These are phyloP conservation scores for Bassia scoparia DNA, from an alignment of 148 eudicot species.

Conservation along the genomic window DNA sequence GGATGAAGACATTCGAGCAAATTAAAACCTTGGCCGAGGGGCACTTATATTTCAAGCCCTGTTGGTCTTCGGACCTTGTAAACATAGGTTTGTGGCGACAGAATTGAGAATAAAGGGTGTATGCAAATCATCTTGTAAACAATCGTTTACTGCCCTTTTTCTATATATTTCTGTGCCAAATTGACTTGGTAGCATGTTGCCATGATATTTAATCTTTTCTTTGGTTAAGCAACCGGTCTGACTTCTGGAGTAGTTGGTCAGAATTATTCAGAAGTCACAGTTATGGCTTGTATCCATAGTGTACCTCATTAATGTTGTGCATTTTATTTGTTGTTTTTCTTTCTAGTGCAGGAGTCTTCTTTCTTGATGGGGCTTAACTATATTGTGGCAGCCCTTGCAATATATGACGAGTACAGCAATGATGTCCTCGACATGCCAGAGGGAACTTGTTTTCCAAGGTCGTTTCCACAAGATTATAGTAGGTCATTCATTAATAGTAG, in stretches of 20 bases:
- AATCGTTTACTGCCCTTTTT: background rate
- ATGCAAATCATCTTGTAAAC: no score
- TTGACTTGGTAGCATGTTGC: background rate
- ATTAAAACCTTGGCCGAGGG: background rate
- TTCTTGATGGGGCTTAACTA: constrained; percentile 70
- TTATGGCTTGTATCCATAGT: background rate
- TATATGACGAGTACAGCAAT: constrained; percentile 89
- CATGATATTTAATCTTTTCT: background rate
- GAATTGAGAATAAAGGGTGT: background rate
- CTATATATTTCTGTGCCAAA: background rate
- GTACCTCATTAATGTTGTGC: background rate
- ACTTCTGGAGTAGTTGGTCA: background rate
- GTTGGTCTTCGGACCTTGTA: background rate
- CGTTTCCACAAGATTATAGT: background rate
- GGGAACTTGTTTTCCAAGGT: constrained; percentile 96
- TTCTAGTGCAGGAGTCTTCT: constrained; percentile 73
- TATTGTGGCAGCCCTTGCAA: constrained; percentile 66
- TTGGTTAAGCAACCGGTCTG: background rate
- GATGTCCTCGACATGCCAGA: constrained; percentile 86
- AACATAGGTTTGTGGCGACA: background rate
- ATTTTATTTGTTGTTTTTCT: background rate
- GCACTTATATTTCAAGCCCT: no score
- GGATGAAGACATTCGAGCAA: background rate
- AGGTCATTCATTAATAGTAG: background rate
- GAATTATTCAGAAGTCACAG: background rate